Base-by-base conservation (phyloP, 495 filamentous ascomycete species). In the Tuber calosporum region DNA sequence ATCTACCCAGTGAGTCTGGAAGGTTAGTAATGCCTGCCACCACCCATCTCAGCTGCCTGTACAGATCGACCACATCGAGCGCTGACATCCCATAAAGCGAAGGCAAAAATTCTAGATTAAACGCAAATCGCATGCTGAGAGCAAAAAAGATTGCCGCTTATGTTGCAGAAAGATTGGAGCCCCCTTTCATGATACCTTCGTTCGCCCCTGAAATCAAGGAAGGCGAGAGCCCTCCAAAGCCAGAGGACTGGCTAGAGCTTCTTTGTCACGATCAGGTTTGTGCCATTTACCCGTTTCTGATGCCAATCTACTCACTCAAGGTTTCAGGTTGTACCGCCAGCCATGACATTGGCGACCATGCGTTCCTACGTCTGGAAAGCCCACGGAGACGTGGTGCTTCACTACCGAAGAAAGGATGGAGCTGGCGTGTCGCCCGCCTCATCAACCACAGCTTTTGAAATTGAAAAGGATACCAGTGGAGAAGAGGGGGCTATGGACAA, bases 91-190 rank as follows among this genome's bases (percentile, higher is more conserved):
- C 70, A 45, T 48, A 67, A 70, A 80, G 75, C 26, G 79, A 81
- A 53, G 78, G 71, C 37, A 81, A 82, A 42, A 73, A 67, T 58
- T 78, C 92, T 69, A 89, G 95, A 40, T 86, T 99, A 73, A 99
- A 98, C 81, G 95, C 95, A 40, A 99, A 98, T 80, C 87, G 95
- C 40, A 98, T 99, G 96, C 86, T 99, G 40, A 88, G 95, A 66
- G 91, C 94, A 4, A 94, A 92, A 84, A 99, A 98, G 85, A 92
- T 99, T n/a, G 83, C 96, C 45, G 89, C 88, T 1, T 99, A 99
- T 78, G 89, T 98, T 9, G 91, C 93, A 1, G 95, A 99, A 82
- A 87, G 93, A 69, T 94, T 99, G 70, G 94, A 97, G 81, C 87
- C 89, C 1, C 82, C 82, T 8, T 80, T 74, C 69, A 80, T 70